Evolutionary conservation across 192 early-diverging fungal species (phyloP), one percentile per base, ranked within the genome.

Genomic region (Backusella westeae): DNA sequence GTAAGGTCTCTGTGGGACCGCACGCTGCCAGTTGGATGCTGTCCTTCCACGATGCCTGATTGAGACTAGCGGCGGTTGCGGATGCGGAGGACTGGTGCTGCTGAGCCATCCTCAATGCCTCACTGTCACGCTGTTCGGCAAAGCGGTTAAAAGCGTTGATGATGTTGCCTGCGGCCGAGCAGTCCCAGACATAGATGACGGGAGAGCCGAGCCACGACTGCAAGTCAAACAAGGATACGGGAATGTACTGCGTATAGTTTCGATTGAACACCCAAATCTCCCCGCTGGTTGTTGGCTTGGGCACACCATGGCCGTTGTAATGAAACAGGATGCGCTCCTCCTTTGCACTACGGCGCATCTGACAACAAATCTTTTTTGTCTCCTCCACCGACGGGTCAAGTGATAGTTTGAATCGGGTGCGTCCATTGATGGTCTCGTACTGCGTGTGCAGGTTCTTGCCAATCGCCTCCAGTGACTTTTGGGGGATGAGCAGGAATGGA

Each of bases 181-280:
- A 98, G 84, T 99, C 98, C 88, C 95, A 99, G 9, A 99, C 95
- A 82, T 95, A 99, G 52, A 98, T 94, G 59, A 93, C 93, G 10
- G 98, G 98, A 4, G 96, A 94, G 35, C 98, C 98, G 5, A 99
- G 84, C 95, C 96, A 97, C 44, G 90, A 91, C 85, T 98, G 95
- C 66, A 99, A 84, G 78, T 98, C 96, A 80, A 94, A 89, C 9
- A 97, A 83, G 38, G 92, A 94, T 19, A 97, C 93, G 6, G 98
- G 98, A 73, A 99, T 96, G 85, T 99, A 99, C 87, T 99, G 98
- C 39, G 96, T 98, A 87, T 96, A 98, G 72, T 92, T 91, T 78
- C 94, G 94, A 87, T 99, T 98, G 78, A 99, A 99, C 42, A 96
- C 97, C 98, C 98, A 99, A 56, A 98, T 94, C 78, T 99, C 98